Conservation (phyloP, 768 basidiomycete species). For the Suillus clintonianus region DNA sequence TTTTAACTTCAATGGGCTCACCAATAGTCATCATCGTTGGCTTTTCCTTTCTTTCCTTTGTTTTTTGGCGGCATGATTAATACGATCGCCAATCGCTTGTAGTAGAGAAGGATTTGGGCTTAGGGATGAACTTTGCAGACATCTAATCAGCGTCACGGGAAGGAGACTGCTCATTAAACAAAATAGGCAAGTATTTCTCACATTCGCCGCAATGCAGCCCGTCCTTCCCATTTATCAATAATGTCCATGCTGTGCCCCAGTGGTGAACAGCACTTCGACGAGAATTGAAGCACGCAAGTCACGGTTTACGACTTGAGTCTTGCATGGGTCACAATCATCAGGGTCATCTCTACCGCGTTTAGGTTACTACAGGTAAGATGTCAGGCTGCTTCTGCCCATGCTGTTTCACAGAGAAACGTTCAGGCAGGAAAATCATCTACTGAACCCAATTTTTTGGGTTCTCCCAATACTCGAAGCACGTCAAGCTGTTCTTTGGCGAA, state of each 20-base stretch:
- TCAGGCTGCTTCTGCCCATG: conserved; percentile 20
- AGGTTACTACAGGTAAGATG: conserved; percentile 4
- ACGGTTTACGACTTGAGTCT: conserved; percentile 35
- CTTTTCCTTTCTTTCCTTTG: conserved; percentile 90
- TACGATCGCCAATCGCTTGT: conserved; percentile 1
- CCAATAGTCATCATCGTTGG: conserved; percentile 81
- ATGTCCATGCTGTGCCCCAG: too few species aligned
- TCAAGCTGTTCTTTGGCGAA: conserved; percentile 19
- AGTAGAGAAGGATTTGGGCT: not conserved
- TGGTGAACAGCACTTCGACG: not conserved
- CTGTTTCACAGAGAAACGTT: conserved; percentile 35
- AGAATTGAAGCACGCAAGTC: not conserved
- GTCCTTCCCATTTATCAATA: too few species aligned
- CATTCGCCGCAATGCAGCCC: too few species aligned
- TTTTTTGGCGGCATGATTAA: conserved; percentile 52
- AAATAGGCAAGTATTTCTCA: not conserved
- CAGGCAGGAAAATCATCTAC: conserved; percentile 34
- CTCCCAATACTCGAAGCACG: conserved; percentile 25
- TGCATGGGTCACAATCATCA: conserved; percentile 33
- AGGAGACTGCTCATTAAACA: not conserved
- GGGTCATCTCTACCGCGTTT: conserved; percentile 3
- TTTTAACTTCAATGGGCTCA: conserved; percentile 32
- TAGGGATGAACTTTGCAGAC: not conserved
- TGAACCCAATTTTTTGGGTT: conserved; percentile 32
- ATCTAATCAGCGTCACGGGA: not conserved